phyloP scores from a whole-genome alignment of 306 rosid species.

The Cucurbita moschata region DNA sequence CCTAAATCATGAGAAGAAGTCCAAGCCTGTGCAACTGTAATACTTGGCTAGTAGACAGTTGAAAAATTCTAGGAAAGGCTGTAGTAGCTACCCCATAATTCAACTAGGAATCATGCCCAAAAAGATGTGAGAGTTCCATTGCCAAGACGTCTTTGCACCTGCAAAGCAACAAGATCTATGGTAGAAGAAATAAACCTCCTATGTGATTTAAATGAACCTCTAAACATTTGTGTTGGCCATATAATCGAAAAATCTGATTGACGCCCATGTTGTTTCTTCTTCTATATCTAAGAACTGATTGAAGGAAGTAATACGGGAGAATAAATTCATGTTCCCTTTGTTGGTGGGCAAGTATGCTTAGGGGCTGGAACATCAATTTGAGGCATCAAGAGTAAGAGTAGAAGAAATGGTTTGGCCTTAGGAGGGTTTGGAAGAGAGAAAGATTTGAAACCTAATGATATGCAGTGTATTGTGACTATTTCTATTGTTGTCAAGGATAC shows the following conservation, averaged over 20 bases:
- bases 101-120: no score
- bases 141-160: no score
- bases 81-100: no score
- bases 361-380: background rate
- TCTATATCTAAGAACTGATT: background rate
- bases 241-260: no score
- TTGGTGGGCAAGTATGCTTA: background rate
- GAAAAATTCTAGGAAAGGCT: no score
- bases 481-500: background rate
- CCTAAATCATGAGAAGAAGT: background rate
- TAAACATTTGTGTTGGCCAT: no score
- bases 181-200: no score
- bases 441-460: background rate
- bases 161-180: no score
- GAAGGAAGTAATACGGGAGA: background rate
- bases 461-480: background rate
- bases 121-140: no score
- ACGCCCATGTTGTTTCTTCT: background rate
- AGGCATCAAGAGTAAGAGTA: background rate
- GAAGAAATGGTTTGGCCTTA: background rate
- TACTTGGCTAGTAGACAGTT: background rate
- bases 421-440: background rate
- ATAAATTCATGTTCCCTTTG: background rate
- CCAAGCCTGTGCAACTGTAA: background rate
- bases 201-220: no score